Evolutionary conservation across 2,329 filamentous ascomycete genomes (phyloP).

Genomic region (Aspergillus calidoustus): DNA sequence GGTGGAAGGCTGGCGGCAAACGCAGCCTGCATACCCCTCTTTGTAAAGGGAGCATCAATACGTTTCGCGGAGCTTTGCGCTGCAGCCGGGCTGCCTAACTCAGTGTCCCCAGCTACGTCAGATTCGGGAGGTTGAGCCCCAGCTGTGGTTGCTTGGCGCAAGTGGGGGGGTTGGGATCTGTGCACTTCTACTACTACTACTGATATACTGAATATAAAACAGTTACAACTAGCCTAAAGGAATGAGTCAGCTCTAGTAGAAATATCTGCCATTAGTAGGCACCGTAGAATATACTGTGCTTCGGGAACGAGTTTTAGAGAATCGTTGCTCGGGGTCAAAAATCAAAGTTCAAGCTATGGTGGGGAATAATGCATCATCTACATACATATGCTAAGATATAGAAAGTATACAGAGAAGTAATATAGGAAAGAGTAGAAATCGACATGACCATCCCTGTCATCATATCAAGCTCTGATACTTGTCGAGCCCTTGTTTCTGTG

Average conservation of each 20-base stretch:
- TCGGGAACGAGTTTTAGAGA: neutral
- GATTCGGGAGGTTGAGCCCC: slow-evolving; percentile 1
- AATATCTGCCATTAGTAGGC: neutral
- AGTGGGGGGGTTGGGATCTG: slow-evolving; percentile 17
- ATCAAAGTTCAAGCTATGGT: neutral
- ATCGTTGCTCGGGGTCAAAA: neutral
- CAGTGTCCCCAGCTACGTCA: slow-evolving; percentile 14
- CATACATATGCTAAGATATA: slow-evolving; percentile 8
- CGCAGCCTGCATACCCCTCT: slow-evolving; percentile 25
- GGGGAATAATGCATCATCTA: slow-evolving; percentile 20
- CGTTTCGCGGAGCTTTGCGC: slow-evolving; percentile 16
- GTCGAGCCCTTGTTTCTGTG: slow-evolving; percentile 53
- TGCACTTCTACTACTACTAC: neutral
- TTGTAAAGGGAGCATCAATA: slow-evolving; percentile 26
- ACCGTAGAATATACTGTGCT: neutral
- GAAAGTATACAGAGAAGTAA: slow-evolving; percentile 13
- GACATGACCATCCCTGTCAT: slow-evolving; percentile 9
- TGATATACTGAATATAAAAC: no score
- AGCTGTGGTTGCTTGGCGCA: slow-evolving; percentile 20
- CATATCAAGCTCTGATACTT: slow-evolving; percentile 62
- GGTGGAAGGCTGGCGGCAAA: slow-evolving; percentile 26
- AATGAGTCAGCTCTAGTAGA: no score
- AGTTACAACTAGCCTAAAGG: no score
- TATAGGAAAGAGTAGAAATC: slow-evolving; percentile 9
- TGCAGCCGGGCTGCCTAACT: neutral